A percentile compares a stretch with the other conserved stretches of the same genome.
Evolutionary conservation across 305 asterid species (phyloP).

Genomic region (Solanum hybrid): DNA sequence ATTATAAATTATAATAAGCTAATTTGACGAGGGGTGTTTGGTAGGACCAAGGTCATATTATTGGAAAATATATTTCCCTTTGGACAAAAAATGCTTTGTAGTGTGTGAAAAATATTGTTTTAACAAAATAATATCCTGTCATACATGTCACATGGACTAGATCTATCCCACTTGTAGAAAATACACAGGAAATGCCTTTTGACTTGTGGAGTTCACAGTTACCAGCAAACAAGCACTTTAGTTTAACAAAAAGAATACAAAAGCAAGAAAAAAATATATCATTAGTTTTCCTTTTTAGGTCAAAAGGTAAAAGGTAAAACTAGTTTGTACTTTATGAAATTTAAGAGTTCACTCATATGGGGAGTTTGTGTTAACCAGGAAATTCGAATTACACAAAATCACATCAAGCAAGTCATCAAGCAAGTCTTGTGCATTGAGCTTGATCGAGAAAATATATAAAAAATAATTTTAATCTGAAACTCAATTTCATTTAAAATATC

Average conservation of each 20-base stretch:
- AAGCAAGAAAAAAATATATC: neutral
- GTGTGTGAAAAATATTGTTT: neutral
- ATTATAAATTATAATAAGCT: neutral
- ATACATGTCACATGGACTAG: neutral
- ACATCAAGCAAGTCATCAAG: too few relatives aligned
- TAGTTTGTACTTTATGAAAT: neutral
- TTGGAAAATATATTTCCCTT: neutral
- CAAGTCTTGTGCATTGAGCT: neutral
- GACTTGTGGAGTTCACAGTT: neutral
- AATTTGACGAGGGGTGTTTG: neutral
- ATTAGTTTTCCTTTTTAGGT: neutral
- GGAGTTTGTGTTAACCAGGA: neutral
- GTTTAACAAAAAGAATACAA: neutral
- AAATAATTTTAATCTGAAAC: accelerated
- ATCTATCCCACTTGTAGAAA: neutral
- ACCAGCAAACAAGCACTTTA: neutral
- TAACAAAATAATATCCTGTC: neutral
- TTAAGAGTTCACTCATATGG: neutral
- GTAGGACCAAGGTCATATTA: neutral
- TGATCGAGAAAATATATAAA: neutral
- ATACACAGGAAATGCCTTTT: neutral
- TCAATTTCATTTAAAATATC: neutral
- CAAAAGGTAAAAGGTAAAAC: neutral
- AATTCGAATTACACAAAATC: too few relatives aligned
- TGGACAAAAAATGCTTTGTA: neutral